Conservation (phyloP, 2,329 filamentous ascomycete species). For the Didymella pinodella region DNA sequence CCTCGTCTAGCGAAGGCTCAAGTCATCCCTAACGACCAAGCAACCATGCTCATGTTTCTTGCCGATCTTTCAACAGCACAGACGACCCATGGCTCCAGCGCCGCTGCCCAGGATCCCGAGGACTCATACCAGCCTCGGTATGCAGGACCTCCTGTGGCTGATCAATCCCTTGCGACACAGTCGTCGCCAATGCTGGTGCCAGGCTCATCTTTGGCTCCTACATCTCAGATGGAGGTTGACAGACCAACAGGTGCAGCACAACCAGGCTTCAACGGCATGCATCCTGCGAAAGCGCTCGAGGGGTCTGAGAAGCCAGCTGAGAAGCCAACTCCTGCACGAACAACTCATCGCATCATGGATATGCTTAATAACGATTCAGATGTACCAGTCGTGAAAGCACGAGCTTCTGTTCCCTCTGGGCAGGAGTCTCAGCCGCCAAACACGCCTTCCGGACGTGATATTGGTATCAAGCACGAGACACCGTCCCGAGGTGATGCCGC, state of each 20-base stretch:
- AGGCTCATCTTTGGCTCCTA: constrained; percentile 23
- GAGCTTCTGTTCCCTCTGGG: constrained; percentile 27
- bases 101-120: neutral
- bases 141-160: constrained; percentile 25
- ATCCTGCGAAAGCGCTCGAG: constrained; percentile 19
- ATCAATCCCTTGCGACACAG: constrained; percentile 26
- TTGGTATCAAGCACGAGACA: constrained; percentile 27
- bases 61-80: constrained; percentile 45
- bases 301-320: constrained; percentile 30
- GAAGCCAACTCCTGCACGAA: constrained; percentile 37
- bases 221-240: constrained; percentile 31
- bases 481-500: constrained; percentile 29
- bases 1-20: constrained; percentile 23
- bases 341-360: constrained; percentile 49
- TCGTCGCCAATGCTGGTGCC: constrained; percentile 29
- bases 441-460: constrained; percentile 27
- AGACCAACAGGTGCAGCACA: constrained; percentile 27
- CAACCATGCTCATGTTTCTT: constrained; percentile 51
- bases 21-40: constrained; percentile 53
- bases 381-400: constrained; percentile 32
- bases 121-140: constrained; percentile 1
- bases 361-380: constrained; percentile 49
- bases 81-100: neutral
- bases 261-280: constrained; percentile 17
- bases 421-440: constrained; percentile 26